A percentile compares a stretch with the other conserved stretches of the same genome.
These are phyloP conservation scores for Achaetomiella virescens DNA, from an alignment of 495 filamentous ascomycete genomes.

Conservation along the genomic window DNA sequence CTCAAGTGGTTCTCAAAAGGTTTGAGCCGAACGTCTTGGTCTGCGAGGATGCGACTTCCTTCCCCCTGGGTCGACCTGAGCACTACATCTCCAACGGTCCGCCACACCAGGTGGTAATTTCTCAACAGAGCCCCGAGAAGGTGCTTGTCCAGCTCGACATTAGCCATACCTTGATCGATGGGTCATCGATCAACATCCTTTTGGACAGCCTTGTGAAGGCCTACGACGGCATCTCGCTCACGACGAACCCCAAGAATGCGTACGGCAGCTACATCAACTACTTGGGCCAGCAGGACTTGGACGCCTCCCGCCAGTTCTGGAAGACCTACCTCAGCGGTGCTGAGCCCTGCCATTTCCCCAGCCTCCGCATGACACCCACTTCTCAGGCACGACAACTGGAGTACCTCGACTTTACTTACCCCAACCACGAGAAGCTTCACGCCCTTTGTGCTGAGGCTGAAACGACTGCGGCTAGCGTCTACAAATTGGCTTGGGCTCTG, in stretches of 20 bases:
- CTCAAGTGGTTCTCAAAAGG: slow-evolving; percentile 48
- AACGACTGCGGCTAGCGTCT: neutral
- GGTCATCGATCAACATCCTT: slow-evolving; percentile 13
- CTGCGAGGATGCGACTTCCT: slow-evolving; percentile 31
- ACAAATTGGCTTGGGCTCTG: slow-evolving; percentile 4
- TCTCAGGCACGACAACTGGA: neutral
- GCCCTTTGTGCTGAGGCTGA: neutral
- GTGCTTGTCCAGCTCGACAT: slow-evolving; percentile 48
- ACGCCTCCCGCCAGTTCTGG: neutral
- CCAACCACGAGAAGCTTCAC: neutral
- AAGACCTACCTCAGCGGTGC: slow-evolving; percentile 2
- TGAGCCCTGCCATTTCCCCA: slow-evolving; percentile 3
- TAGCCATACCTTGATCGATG: slow-evolving; percentile 54
- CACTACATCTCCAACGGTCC: slow-evolving; percentile 29
- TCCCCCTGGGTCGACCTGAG: neutral
- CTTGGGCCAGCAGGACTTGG: neutral
- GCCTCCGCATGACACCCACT: neutral
- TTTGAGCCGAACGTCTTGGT: slow-evolving; percentile 30
- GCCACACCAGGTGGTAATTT: slow-evolving; percentile 47
- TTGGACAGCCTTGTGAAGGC: neutral
- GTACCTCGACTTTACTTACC: slow-evolving; percentile 1
- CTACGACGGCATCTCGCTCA: neutral
- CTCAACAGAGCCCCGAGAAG: slow-evolving; percentile 35
- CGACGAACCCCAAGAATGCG: neutral
- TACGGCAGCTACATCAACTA: slow-evolving; percentile 5